Conservation (phyloP, 2,329 filamentous ascomycete species). For the Davidsoniella eucalypti region DNA sequence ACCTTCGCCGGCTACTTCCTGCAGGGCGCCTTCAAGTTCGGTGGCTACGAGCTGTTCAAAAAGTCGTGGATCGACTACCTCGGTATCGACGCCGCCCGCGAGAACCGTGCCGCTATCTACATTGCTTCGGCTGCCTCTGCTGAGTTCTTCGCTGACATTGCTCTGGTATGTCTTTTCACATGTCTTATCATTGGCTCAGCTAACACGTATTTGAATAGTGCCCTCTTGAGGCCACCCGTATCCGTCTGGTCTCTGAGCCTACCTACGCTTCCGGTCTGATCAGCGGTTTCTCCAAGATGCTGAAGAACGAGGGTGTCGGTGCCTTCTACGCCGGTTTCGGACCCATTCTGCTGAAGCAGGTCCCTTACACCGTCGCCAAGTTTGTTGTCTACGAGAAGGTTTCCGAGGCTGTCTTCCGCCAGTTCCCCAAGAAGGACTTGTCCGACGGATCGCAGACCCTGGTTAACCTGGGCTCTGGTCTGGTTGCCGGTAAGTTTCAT, state of each 20-base stretch:
- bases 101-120: conserved; percentile 72
- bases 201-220: conserved; percentile 25
- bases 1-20: conserved; percentile 87
- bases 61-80: conserved; percentile 69
- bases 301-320: conserved; percentile 64
- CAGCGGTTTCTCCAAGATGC: conserved; percentile 67
- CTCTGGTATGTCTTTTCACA: conserved; percentile 30
- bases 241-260: conserved; percentile 79
- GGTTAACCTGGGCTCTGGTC: conserved; percentile 53
- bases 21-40: conserved; percentile 62
- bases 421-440: conserved; percentile 53
- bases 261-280: conserved; percentile 69
- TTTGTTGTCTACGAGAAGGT: conserved; percentile 91
- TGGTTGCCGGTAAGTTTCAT: conserved; percentile 21
- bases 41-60: conserved; percentile 95
- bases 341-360: conserved; percentile 70
- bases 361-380: conserved; percentile 90
- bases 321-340: conserved; percentile 89
- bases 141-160: conserved; percentile 60
- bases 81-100: conserved; percentile 59
- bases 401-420: conserved; percentile 52
- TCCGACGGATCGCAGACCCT: conserved; percentile 55
- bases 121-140: conserved; percentile 49
- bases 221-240: conserved; percentile 85
- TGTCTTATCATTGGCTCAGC: background rate